Base-by-base conservation (phyloP, 345 rosid genomes). In the Clausena lansium region DNA sequence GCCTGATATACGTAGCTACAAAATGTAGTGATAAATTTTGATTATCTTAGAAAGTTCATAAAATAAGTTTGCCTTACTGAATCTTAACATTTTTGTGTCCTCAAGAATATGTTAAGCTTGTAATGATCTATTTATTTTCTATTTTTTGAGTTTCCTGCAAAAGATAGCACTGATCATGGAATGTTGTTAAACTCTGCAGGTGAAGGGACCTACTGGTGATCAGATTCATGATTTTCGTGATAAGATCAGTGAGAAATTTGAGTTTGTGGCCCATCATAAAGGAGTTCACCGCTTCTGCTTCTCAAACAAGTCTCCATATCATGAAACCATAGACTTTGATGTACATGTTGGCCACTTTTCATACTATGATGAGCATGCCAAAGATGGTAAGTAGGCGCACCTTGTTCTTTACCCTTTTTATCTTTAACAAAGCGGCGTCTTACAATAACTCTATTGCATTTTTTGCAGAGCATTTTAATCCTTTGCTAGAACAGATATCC, bases 251-350 rank as follows among this genome's bases (percentile, higher is more conserved):
- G 93, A 92, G 81, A 92, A 90, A 70, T 85, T 87, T 57, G 89
- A 92, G 75, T 92, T 90, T 64, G 80, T 82, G 73, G 88, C 90
- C 66, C 89, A 64, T 70, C 86, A 85, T 22, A 92, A 83, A 78
- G 97, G 94, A 75, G 85, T 92, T 15, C 88, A 92, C 62, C 90
- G 78, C 9, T 92, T 92, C 83, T 92, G 94, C 83, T 92, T 92
- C 82, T 78, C 86, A 35, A 92, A 92, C 84, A 90, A 81, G 82
- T 90, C 97, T 60, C 97, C 94, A 14, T 89, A 92, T 73, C 90
- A 89, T 41, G 97, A 90, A 85, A 90, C 89, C 4, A 38, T 92
- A 0, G 97, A 92, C 82, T 90, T 92, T 39, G 97, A 92, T 76
- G 89, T 92, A 8, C 89, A 87, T 50, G 91, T 88, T 67, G 90